These are phyloP conservation scores for Candida verbasci DNA, from an alignment of 805 yeast species.

Conservation along the genomic window DNA sequence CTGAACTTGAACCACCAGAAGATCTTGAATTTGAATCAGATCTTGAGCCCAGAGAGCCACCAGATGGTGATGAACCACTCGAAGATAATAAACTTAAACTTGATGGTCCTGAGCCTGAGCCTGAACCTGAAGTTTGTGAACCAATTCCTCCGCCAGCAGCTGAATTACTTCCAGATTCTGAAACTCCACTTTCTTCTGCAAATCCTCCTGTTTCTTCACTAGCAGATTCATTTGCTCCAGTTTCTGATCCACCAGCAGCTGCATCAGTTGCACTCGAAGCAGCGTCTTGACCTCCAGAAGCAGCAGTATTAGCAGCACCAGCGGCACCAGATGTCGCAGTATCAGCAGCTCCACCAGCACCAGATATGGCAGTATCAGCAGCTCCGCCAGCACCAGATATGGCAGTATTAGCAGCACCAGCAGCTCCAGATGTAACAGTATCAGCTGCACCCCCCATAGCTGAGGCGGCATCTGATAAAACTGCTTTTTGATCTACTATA, in stretches of 20 bases:
- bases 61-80: not conserved
- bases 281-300: not conserved
- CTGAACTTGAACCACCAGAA: not conserved
- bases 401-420: not conserved
- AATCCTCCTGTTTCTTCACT: no score
- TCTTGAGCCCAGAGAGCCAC: slow-evolving; percentile 1
- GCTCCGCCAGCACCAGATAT: slow-evolving; percentile 1
- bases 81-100: not conserved
- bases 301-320: no score
- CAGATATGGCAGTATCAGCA: slow-evolving; percentile 1
- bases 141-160: not conserved
- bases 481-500: slow-evolving; percentile 4
- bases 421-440: not conserved
- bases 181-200: no score
- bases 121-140: not conserved
- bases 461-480: not conserved
- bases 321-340: slow-evolving; percentile 1
- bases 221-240: not conserved
- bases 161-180: no score
- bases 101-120: not conserved
- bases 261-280: slow-evolving; percentile 1
- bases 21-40: not conserved
- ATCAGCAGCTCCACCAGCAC: not conserved
- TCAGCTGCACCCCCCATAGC: not conserved
- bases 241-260: not conserved